Base-by-base conservation (phyloP, 2,329 filamentous ascomycete genomes). In the Aspergillus terreus region DNA sequence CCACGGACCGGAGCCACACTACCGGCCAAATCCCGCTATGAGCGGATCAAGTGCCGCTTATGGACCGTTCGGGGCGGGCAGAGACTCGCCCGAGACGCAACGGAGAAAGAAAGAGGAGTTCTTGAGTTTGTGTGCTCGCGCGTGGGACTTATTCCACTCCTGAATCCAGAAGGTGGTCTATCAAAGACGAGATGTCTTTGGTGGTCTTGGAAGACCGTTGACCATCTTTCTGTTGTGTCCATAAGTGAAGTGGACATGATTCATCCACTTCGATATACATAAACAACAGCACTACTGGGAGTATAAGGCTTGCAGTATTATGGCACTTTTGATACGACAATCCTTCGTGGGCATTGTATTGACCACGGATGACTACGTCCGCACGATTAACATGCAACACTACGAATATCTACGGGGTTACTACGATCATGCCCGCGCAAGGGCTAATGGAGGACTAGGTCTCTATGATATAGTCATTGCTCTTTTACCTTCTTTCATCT, bases 61-160 rank as follows among this genome's bases (percentile, higher is more conserved):
- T 50, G 86, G 88, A 6, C 88, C 88, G 1, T 94, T 94, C 63
- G 88, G 88, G 33, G 87, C 88, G 50, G 89, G 88, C 35, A 80
- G 89, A 55, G 91, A 94, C 65, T 92, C 85, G 59, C 90, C 89
- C 6, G 91, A 94, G 62, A 90, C 85, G 5, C 86, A 90, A 69
- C 81, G 83, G 62, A 86, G 82, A 65, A 97, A 97, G 83, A 91
- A 91, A 68, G 91, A 96, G 41, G 90, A 96, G 69, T 99, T 99
- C 66, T 77, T 99, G 58, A 78, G 82, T 50, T 76, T 97, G 46
- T 96, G 92, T 69, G 85, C 90, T 60, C 81, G 90, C 64, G 94
- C 94, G 7, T 99, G 94, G 94, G 94, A 99, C 75, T 74, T 99
- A 25, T 96, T 97, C 73, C 94, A 97, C 76, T 96, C 91, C 56